Base-by-base conservation (phyloP, 2,329 filamentous ascomycete species). In the Penicillium sp. region DNA sequence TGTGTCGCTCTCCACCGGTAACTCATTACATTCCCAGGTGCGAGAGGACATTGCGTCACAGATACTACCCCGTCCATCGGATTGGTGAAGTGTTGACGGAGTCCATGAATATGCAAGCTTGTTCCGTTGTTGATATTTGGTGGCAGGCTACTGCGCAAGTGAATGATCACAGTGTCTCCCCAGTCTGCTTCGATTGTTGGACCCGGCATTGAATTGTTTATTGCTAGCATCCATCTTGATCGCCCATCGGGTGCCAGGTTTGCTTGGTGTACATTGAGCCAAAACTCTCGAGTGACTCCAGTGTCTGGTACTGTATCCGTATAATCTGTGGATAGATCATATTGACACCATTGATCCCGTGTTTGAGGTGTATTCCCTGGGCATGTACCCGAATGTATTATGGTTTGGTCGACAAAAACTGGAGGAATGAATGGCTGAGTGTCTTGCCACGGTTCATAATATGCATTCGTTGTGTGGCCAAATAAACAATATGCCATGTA, bases 11-110 rank as follows among this genome's bases (percentile, higher is more conserved):
- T 59, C 67, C 66, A 75, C 18, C 60, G 59, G 48, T 76, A 76
- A 5, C 71, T 76, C 54, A 72, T 70, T 2, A 60, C 64, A 11
- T 61, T 54, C 6, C 65, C 67, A 0, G 73, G 72, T 13, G 72
- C 67, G 36, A 68, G 66, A 14, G 73, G 72, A 46, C 74, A 77
- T 48, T 77, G 72, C 1, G 73, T 75, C 18, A 76, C 55, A 2
- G 66, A 65, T 0, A 62, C 56, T 0, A 67, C 67, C 0, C 70
- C 71, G 34, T 75, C 72, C 9, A 66, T 64, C 2, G 63, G 56
- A 44, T 68, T 70, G 7, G 61, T 71, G 13, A n/a, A 36, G 34
- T 36, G 34, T 36, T 36, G 34, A 36, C 63, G 62, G 57, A 72
- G 67, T 45, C 68, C 75, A 60, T 71, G 69, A 63, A 65, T 72